Evolutionary conservation across 164 flowering plant species (phyloP).

Genomic region (Nymphaea colorata): DNA sequence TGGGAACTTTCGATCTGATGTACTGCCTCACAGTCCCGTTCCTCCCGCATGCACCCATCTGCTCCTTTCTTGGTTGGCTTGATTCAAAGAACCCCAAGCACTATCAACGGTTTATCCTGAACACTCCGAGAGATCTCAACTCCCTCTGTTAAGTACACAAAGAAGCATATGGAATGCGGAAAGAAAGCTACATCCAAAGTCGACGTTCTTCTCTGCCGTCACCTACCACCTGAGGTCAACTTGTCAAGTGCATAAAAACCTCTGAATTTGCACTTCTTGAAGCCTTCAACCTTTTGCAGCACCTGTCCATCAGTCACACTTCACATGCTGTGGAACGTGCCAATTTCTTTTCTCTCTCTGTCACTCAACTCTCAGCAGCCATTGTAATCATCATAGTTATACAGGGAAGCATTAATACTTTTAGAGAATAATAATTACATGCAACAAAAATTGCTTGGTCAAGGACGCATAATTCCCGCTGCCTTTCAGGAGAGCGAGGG

Average conservation of each 20-base stretch:
- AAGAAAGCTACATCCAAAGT: no score
- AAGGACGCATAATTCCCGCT: not conserved
- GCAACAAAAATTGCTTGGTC: not conserved
- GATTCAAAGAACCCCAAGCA: not conserved
- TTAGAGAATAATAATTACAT: not conserved
- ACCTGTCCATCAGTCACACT: not conserved
- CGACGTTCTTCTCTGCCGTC: no score
- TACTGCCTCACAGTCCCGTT: constrained; percentile 69
- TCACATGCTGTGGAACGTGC: not conserved
- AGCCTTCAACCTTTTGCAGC: not conserved
- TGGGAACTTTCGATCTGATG: constrained; percentile 67
- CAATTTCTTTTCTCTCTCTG: not conserved
- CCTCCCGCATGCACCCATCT: constrained; percentile 61
- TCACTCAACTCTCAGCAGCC: not conserved
- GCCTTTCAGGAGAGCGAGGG: not conserved
- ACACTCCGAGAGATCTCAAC: no score
- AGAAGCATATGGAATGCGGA: no score
- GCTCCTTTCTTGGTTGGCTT: not conserved
- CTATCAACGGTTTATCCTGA: not conserved
- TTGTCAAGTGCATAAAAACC: not conserved
- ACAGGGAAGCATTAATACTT: not conserved
- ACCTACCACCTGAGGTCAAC: not conserved
- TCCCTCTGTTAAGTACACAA: no score
- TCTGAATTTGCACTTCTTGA: not conserved
- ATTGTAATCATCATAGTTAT: not conserved